These are phyloP conservation scores for Batkoa obscura DNA, from an alignment of 371 early-diverging fungal genomes.

Conservation along the genomic window DNA sequence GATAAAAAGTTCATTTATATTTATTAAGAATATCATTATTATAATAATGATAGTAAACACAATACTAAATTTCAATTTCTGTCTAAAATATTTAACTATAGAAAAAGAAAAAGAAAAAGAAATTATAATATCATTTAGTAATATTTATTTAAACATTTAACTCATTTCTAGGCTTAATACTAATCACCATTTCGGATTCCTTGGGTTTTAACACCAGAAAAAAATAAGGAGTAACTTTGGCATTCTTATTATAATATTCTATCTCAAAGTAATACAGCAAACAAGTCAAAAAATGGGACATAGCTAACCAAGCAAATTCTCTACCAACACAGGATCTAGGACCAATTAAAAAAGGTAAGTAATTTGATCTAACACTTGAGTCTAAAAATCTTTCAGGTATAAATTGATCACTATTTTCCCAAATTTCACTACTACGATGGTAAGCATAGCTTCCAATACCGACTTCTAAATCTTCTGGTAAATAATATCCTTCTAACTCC, in stretches of 20 bases:
- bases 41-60: no score
- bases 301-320: background rate
- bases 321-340: background rate
- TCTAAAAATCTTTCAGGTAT: background rate
- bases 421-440: background rate
- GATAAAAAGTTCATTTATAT: no score
- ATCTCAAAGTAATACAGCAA: background rate
- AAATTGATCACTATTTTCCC: background rate
- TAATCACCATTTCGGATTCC: background rate
- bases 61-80: no score
- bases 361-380: background rate
- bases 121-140: no score
- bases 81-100: no score
- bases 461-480: constrained; percentile 5
- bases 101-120: no score
- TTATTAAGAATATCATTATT: no score
- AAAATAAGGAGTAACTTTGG: background rate
- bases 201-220: background rate
- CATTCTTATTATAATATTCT: background rate
- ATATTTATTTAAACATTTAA: no score
- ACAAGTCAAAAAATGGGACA: background rate
- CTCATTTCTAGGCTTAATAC: background rate
- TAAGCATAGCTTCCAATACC: background rate
- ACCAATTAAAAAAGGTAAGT: background rate
- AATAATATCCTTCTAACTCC: constrained; percentile 6